phyloP scores from a whole-genome alignment of 768 basidiomycete species.

The Boletus subcaerulescens region DNA sequence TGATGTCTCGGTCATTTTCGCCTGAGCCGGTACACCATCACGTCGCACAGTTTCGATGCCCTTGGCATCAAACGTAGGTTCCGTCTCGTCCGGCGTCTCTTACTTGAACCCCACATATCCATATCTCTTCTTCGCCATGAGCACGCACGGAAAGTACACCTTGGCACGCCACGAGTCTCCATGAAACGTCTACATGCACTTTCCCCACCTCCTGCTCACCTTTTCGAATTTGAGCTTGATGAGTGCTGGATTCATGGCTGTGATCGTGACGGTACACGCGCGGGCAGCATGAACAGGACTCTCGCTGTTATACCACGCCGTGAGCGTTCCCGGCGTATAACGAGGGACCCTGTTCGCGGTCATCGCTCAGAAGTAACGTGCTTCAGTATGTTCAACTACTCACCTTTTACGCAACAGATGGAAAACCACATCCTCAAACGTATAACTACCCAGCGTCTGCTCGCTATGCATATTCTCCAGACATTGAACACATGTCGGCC shows the following conservation, averaged over 20 bases:
- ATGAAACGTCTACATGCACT: not conserved
- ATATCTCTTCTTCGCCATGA: constrained; percentile 98
- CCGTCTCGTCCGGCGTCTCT: constrained; percentile 74
- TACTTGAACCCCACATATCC: constrained; percentile 98
- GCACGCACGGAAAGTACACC: constrained; percentile 92
- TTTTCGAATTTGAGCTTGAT: constrained; percentile 98
- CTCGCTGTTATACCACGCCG: constrained; percentile 63
- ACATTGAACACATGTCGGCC: constrained; percentile 92
- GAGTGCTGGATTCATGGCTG: constrained; percentile 82
- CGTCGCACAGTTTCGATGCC: constrained; percentile 96
- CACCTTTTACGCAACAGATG: constrained; percentile 77
- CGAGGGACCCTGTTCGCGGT: constrained; percentile 61
- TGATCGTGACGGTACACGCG: constrained; percentile 43
- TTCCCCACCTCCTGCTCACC: constrained; percentile 37
- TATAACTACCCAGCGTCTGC: constrained; percentile 70
- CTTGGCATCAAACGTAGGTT: constrained; percentile 90
- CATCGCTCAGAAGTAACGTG: not conserved
- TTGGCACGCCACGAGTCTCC: constrained; percentile 28
- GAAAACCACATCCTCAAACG: constrained; percentile 87
- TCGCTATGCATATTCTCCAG: constrained; percentile 93
- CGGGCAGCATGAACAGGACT: constrained; percentile 48
- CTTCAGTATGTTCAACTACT: constrained; percentile 10
- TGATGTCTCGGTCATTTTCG: constrained; percentile 90
- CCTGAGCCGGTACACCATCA: constrained; percentile 87
- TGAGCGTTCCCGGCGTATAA: constrained; percentile 60